A percentile compares a stretch with the other conserved stretches of the same genome.
These are phyloP conservation scores for Nyssa sinensis DNA, from an alignment of 148 eudicot species.

Conservation along the genomic window DNA sequence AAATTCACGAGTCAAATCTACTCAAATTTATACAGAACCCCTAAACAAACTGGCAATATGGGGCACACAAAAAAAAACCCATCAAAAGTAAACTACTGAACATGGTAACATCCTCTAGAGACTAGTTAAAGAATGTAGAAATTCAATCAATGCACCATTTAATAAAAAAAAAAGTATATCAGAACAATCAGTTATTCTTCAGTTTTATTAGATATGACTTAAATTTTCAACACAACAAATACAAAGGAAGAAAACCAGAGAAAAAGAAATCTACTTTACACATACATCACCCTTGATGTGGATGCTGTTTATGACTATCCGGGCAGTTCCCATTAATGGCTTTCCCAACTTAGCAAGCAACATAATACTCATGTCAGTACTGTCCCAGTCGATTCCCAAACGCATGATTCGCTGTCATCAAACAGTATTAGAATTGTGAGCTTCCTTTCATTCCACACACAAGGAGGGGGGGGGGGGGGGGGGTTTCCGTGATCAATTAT, in stretches of 20 bases:
- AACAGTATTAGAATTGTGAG: conserved; percentile 12
- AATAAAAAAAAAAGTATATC: neutral
- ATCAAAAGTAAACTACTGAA: neutral
- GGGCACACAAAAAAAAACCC: too few species aligned
- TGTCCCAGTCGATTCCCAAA: conserved; percentile 88
- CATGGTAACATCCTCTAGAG: neutral
- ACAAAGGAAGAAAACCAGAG: neutral
- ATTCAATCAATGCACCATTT: neutral
- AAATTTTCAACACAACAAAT: neutral
- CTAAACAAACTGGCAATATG: too few species aligned
- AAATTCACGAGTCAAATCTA: neutral
- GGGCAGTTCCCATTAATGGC: conserved; percentile 92
- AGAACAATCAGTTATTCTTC: too few species aligned
- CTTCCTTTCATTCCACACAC: neutral
- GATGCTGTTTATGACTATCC: conserved; percentile 76
- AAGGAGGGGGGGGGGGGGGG: too few species aligned
- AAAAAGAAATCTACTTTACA: conserved; percentile 27
- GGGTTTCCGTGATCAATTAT: too few species aligned
- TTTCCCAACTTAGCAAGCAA: conserved; percentile 82
- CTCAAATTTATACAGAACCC: too few species aligned
- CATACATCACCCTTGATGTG: conserved; percentile 98
- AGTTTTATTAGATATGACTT: neutral
- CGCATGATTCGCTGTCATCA: conserved; percentile 65
- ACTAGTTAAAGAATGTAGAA: neutral
- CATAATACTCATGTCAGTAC: conserved; percentile 76